These are phyloP conservation scores for Ramalina intermedia DNA, from an alignment of 495 filamentous ascomycete genomes.

Conservation along the genomic window DNA sequence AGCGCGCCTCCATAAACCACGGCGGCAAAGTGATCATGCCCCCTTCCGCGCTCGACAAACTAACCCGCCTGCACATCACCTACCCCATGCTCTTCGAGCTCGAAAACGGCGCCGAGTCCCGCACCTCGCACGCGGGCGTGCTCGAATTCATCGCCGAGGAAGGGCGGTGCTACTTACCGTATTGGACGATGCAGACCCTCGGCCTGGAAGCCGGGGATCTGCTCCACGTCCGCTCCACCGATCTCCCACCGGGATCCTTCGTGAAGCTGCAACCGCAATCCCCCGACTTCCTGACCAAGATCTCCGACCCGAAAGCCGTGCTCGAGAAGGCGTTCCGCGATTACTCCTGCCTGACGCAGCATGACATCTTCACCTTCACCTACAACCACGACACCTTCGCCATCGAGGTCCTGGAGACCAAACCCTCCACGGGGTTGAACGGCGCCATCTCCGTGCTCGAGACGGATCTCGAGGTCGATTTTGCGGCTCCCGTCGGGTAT, in stretches of 20 bases:
- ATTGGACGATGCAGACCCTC: conserved; percentile 95
- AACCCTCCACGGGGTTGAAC: conserved; percentile 56
- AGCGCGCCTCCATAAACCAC: conserved; percentile 81
- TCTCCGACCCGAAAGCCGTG: conserved; percentile 94
- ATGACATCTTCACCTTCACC: conserved; percentile 83
- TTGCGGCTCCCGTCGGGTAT: conserved; percentile 85
- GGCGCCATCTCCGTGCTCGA: conserved; percentile 81
- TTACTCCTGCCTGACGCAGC: conserved; percentile 81
- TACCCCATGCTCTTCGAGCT: conserved; percentile 97
- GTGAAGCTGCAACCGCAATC: conserved; percentile 95
- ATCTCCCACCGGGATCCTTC: conserved; percentile 72
- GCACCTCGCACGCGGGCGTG: conserved; percentile 80
- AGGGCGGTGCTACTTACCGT: conserved; percentile 86
- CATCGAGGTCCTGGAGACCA: conserved; percentile 83
- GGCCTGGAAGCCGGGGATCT: conserved; percentile 81
- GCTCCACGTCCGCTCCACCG: conserved; percentile 85
- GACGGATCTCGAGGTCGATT: conserved; percentile 90
- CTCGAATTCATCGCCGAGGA: conserved; percentile 96
- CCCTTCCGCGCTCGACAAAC: conserved; percentile 85
- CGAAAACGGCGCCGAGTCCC: conserved; percentile 66
- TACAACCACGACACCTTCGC: conserved; percentile 92
- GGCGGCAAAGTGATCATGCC: conserved; percentile 96
- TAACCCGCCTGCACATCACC: conserved; percentile 89
- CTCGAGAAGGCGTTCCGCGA: conserved; percentile 91
- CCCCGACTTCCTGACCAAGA: conserved; percentile 70